Base-by-base conservation (phyloP, 331 rosid genomes). In the Quercus lobata region DNA sequence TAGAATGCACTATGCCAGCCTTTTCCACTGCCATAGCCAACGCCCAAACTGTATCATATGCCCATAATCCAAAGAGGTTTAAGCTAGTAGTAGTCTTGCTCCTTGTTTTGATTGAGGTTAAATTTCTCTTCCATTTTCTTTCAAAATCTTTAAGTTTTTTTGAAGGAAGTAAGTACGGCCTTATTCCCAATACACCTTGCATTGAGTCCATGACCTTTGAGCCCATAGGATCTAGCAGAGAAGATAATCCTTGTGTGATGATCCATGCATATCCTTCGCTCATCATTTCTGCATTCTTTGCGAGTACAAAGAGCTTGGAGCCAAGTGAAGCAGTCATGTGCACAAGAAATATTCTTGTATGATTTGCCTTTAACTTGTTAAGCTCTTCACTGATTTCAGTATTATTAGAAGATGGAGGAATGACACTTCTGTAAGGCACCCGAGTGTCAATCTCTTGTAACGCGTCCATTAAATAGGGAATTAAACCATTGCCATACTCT, bases 1-100 rank as follows among this genome's bases (percentile, higher is more conserved):
- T 18, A 29, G 74, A 21, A 68, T 68, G 56, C 19, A 21, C n/a
- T 8, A 22, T 21, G 27, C 25, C 4, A 57, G 58, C 53, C 1
- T 37, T 69, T 49, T 86, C 90, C 0, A 30, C 78, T 2, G 85
- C 85, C 62, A 49, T 78, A 15, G 87, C 87, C 35, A 83, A 58
- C 10, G 85, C 87, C 80, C 79, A 78, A 18, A 80, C 30, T 9
- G 90, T 75, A 57, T 86, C 90, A 75, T 86, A 83, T 6, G 87
- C 87, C 80, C 85, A 78, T 24, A 80, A 74, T 69, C 81, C 88
- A 61, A 78, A 84, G 7, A 74, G 21, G 68, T n/a, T 75, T 46
- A 41, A 41, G 46, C 46, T 8, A 41, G 12, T 41, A 41, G 3
- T 41, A 41, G 3, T 41, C 12, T 41, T 41, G 12, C 12, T 41